A percentile compares a stretch with the other conserved stretches of the same genome.
These are phyloP conservation scores for Diaporthe eres DNA, from an alignment of 2,329 filamentous ascomycete species.

Conservation along the genomic window DNA sequence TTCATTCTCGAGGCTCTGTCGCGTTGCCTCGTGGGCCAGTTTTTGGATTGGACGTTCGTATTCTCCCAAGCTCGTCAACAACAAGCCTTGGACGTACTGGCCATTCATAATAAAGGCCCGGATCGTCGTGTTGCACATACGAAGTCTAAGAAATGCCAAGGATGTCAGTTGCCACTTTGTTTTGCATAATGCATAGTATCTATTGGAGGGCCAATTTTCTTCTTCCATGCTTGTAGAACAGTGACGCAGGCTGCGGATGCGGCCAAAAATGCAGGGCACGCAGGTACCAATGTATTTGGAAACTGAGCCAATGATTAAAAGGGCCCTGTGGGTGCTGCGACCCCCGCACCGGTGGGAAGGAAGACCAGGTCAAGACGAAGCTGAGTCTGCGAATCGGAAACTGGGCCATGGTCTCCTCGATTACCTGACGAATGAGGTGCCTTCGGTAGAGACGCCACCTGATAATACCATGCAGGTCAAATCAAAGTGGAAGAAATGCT, in stretches of 20 bases:
- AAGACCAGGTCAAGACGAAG: neutral
- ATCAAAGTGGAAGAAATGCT: neutral
- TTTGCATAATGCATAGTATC: neutral
- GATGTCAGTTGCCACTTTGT: neutral
- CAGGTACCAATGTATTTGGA: neutral
- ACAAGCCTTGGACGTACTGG: neutral
- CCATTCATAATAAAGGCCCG: neutral
- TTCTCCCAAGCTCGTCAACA: neutral
- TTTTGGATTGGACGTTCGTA: neutral
- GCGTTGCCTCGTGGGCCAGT: neutral
- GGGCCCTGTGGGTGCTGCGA: neutral
- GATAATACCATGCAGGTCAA: neutral
- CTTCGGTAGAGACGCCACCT: neutral
- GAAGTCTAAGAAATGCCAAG: neutral
- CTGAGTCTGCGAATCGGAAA: neutral
- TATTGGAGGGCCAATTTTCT: constrained; percentile 25
- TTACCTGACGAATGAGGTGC: neutral
- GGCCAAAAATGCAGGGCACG: neutral
- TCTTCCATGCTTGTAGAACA: neutral
- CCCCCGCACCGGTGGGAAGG: neutral
- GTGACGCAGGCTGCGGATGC: neutral
- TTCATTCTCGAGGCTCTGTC: neutral
- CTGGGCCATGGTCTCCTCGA: neutral
- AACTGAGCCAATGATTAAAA: constrained; percentile 3
- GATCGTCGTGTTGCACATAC: neutral